A percentile compares a stretch with the other conserved stretches of the same genome.
Conservation (phyloP, 305 asterid species). For the Salvia sclarea region DNA sequence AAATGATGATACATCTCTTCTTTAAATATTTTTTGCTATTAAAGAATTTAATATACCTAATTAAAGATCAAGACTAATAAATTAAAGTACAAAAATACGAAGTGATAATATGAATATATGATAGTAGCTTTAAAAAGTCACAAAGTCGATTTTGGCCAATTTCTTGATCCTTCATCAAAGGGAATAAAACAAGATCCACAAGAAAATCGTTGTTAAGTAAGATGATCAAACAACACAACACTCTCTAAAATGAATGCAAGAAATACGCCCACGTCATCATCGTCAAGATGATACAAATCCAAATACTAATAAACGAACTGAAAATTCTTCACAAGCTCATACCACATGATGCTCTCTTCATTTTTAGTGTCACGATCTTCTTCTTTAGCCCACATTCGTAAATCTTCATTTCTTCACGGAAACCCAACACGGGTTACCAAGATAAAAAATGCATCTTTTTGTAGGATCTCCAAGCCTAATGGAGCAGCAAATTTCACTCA, state of each 20-base stretch:
- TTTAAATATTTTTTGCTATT: too few species aligned
- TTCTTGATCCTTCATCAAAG: too few species aligned
- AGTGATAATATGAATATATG: too few species aligned
- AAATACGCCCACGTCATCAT: conserved; percentile 32
- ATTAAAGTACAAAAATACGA: too few species aligned
- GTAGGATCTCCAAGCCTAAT: conserved; percentile 20
- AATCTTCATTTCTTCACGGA: conserved; percentile 14
- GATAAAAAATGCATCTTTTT: conserved; percentile 31
- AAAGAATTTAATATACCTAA: too few species aligned
- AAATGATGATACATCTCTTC: too few species aligned
- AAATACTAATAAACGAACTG: background rate
- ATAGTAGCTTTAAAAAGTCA: too few species aligned
- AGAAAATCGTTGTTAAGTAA: too few species aligned
- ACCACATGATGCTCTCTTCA: conserved; percentile 38
- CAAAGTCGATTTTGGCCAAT: too few species aligned
- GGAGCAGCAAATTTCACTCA: conserved; percentile 12
- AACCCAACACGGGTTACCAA: conserved; percentile 22
- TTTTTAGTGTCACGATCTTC: conserved; percentile 31
- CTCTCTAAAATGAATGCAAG: background rate
- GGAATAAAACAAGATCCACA: too few species aligned
- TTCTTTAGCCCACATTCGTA: conserved; percentile 34
- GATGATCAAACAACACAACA: background rate
- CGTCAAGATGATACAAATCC: background rate
- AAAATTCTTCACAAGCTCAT: background rate
- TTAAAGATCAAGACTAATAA: too few species aligned